These are phyloP conservation scores for Lizonia empirigonia DNA, from an alignment of 2,329 filamentous ascomycete species.

Conservation along the genomic window DNA sequence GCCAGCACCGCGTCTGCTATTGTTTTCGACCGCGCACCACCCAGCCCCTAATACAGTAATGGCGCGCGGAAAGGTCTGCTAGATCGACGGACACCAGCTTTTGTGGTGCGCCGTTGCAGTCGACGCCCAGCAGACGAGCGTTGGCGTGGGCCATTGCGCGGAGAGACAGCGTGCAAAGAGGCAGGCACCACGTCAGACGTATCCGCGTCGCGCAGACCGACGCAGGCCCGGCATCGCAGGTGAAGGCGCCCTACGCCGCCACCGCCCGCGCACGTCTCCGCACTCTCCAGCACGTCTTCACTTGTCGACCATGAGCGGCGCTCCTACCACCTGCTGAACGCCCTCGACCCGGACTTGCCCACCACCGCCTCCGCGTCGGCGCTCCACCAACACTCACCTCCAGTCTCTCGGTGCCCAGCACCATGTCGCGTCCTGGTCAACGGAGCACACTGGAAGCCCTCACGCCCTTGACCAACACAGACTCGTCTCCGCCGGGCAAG, in stretches of 20 bases:
- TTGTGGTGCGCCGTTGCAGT: slow-evolving; percentile 80
- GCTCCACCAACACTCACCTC: background rate
- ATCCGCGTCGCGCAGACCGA: slow-evolving; percentile 33
- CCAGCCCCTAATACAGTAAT: slow-evolving; percentile 30
- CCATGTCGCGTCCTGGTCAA: slow-evolving; percentile 63
- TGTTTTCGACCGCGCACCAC: slow-evolving; percentile 11
- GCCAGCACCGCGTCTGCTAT: slow-evolving; percentile 20
- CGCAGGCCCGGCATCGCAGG: slow-evolving; percentile 19
- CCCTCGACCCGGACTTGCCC: slow-evolving; percentile 70
- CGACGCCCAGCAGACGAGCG: slow-evolving; percentile 83
- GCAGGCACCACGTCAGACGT: slow-evolving; percentile 29
- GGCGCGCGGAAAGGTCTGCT: slow-evolving; percentile 32
- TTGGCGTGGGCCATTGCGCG: slow-evolving; percentile 66
- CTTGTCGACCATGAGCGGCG: slow-evolving; percentile 40
- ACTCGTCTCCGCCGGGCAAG: slow-evolving; percentile 67
- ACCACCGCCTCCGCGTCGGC: slow-evolving; percentile 30
- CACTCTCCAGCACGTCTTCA: slow-evolving; percentile 28
- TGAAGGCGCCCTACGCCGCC: slow-evolving; percentile 21
- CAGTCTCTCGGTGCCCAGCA: slow-evolving; percentile 67
- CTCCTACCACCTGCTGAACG: slow-evolving; percentile 69
- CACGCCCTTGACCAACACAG: slow-evolving; percentile 69
- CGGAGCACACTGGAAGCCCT: slow-evolving; percentile 60
- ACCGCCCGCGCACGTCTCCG: slow-evolving; percentile 18
- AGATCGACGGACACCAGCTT: slow-evolving; percentile 50
- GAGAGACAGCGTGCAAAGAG: slow-evolving; percentile 48